Evolutionary conservation across 2,329 filamentous ascomycete species (phyloP), one percentile per base, ranked within the genome.

Genomic region (Metarhizium rileyi): DNA sequence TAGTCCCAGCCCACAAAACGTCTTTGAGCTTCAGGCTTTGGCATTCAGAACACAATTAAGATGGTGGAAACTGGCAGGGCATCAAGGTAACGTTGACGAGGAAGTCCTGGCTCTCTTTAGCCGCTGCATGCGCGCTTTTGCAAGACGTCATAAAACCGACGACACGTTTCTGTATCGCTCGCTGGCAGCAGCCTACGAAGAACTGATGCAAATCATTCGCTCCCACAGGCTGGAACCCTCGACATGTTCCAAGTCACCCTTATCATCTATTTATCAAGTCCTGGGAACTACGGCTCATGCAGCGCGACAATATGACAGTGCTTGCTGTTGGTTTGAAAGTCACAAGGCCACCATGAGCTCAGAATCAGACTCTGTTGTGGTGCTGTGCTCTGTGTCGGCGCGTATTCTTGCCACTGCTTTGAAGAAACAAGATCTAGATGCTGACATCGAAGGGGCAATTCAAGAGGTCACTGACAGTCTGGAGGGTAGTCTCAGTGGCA

Each of bases 101-200:
- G 84, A 89, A 14, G 64, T 90, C 6, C 59, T 84, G n/a, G 71
- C 78, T 1, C 84, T 85, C 0, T 76, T 87, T 45, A 73, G 76
- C 0, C 78, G 77, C 47, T 89, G 81, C 54, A 57, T 86, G 18
- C 69, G 73, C 9, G 76, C 84, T 1, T 86, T 83, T 55, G 66
- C 72, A 16, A 73, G 83, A 50, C 75, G 84, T 51, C 65, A 68
- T 3, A 56, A 68, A 10, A 69, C 68, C 42, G 57, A 62, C 5
- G 61, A 66, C 2, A 61, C 62, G 2, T 66, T 66, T 3, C 57
- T 73, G 10, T 69, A 71, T 49, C 59, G 66, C 27, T 63, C 66
- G 25, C 61, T 66, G 16, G 52, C 59, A 6, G 49, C 55, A 12
- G 57, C 64, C 1, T 68, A 68, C 43, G 54, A 67, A 1, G 53